Evolutionary conservation across 2,329 filamentous ascomycete species (phyloP).

Genomic region (Alternaria sp.): DNA sequence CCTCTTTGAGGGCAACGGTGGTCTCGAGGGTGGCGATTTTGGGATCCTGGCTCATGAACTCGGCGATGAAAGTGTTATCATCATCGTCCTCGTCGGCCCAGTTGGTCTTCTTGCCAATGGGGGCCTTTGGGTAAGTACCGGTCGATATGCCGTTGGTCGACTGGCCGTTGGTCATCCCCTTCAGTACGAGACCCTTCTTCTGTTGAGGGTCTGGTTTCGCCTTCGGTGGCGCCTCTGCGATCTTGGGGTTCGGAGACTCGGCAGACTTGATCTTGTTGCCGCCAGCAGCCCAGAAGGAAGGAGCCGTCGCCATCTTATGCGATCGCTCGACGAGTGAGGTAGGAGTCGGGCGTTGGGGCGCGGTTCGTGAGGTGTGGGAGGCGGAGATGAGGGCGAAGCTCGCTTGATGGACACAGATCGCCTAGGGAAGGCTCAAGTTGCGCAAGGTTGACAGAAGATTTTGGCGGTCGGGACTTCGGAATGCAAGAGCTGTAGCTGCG

Average conservation of each 20-base stretch:
- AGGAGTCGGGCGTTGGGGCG: not conserved
- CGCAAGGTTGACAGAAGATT: not conserved
- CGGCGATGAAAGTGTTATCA: conserved; percentile 18
- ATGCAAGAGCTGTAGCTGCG: not conserved
- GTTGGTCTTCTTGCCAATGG: conserved; percentile 8
- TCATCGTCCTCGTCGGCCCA: conserved; percentile 29
- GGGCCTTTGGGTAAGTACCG: not conserved
- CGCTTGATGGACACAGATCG: not conserved
- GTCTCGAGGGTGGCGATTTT: not conserved
- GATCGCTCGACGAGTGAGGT: not conserved
- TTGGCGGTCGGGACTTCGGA: not conserved
- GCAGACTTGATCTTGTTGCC: conserved; percentile 5
- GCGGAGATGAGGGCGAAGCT: not conserved
- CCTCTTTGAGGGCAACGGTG: conserved; percentile 5
- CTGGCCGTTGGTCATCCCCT: conserved; percentile 3
- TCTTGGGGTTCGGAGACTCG: not conserved
- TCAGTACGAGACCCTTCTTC: conserved; percentile 9
- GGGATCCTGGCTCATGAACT: not conserved
- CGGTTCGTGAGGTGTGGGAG: not conserved
- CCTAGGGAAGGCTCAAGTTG: not conserved
- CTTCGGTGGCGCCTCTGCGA: not conserved
- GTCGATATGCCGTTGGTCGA: not conserved
- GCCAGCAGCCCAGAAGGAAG: conserved; percentile 10
- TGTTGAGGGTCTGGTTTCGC: not conserved
- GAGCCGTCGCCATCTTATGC: not conserved